Evolutionary conservation across 306 rosid genomes (phyloP).

Genomic region (Vigna reflexopilosa): DNA sequence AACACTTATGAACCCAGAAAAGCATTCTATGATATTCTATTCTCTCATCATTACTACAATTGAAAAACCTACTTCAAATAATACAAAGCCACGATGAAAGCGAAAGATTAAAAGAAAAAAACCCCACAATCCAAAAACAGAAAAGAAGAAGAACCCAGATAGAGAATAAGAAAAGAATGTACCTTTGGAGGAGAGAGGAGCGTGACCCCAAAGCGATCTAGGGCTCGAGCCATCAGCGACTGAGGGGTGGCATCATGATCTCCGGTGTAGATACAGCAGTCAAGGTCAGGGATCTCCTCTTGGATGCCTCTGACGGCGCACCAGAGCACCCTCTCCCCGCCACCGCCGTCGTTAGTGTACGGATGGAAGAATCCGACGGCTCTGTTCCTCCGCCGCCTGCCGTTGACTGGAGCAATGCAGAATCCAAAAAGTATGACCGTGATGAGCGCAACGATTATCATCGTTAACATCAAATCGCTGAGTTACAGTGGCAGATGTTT

Average conservation of each 20-base stretch:
- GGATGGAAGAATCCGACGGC: slow-evolving; percentile 96
- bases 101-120: not conserved
- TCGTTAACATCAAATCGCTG: not conserved
- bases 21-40: not conserved
- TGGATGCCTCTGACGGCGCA: slow-evolving; percentile 88
- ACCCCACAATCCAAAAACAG: not conserved
- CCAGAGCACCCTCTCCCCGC: slow-evolving; percentile 94
- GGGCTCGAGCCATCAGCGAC: slow-evolving; percentile 64
- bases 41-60: slow-evolving; percentile 8
- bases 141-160: not conserved
- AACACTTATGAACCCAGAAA: not conserved
- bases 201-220: slow-evolving; percentile 84
- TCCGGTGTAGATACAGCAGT: slow-evolving; percentile 79
- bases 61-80: slow-evolving; percentile 15
- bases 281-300: slow-evolving; percentile 66
- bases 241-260: slow-evolving; percentile 87
- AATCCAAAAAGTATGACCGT: slow-evolving; percentile 49
- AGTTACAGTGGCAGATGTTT: not conserved
- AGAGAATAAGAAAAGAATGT: not conserved
- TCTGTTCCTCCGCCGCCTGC: slow-evolving; percentile 57
- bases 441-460: slow-evolving; percentile 53
- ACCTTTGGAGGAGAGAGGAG: slow-evolving; percentile 68
- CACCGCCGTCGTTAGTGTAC: slow-evolving; percentile 92
- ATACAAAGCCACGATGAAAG: slow-evolving; percentile 13
- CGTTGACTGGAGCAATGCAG: slow-evolving; percentile 30